Evolutionary conservation across 345 rosid genomes (phyloP), one percentile per base, ranked within the genome.

Genomic region (Schrenkiella parvula): DNA sequence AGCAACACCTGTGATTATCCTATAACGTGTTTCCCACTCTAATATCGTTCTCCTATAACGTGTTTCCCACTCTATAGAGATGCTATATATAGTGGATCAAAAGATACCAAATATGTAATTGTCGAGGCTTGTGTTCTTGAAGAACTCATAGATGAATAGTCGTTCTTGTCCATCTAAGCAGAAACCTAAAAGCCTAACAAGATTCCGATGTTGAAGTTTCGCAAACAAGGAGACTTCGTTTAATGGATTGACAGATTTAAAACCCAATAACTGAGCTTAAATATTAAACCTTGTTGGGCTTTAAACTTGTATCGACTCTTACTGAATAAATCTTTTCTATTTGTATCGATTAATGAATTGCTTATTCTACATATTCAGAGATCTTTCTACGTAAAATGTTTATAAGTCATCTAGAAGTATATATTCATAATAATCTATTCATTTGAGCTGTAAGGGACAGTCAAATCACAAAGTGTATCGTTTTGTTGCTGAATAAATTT

Each of bases 1-100:
- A 25, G 72, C 67, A 13, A 74, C 37, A 35, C 78, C 78, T 37
- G 32, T 32, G 2, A 74, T 74, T 32, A 74, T 46, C 15, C 60
- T 59, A 46, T 58, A 47, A 21, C 78, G 67, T 29, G 43, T 0
- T 52, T 32, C 55, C 76, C 76, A 72, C 8, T 72, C 56, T 42
- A 72, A 53, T 8, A 8, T 31, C 34, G 8, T 31, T 31, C 34
- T 31, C 8, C 34, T 31, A 6, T 31, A n/a, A n/a, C n/a, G n/a
- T 31, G 8, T 5, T 31, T 4, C 5, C 2, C 25, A 8, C 25
- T 8, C 8, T 8, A 19, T 44, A 19, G 52, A 46, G 13, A 19
- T 7, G 25, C 52, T 18, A 19, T 18, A 46, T 18, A 46, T 41
- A 41, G 46, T n/a, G n/a, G 17, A 39, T n/a, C 18, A 41, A 41